A percentile compares a stretch with the other conserved stretches of the same genome.
Conservation (phyloP, 2,329 filamentous ascomycete genomes). For the Diaporthe amygdali region DNA sequence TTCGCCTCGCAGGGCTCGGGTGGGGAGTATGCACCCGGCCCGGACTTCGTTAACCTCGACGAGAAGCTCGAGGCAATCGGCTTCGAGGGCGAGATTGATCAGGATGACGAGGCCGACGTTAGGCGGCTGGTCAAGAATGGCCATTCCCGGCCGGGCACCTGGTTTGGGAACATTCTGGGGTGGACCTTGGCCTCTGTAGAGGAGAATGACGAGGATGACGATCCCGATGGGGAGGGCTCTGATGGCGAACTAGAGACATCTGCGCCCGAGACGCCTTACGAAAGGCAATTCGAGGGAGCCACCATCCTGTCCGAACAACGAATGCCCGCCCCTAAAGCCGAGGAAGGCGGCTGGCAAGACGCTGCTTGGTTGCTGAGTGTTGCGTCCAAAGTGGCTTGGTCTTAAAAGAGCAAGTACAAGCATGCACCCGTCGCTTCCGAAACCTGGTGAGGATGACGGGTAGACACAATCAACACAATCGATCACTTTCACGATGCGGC, state of each 20-base stretch:
- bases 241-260: conserved; percentile 24
- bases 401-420: not conserved
- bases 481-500: conserved; percentile 3
- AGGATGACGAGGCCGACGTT: conserved; percentile 64
- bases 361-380: conserved; percentile 72
- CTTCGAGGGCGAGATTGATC: conserved; percentile 47
- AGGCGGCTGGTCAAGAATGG: conserved; percentile 59
- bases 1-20: conserved; percentile 36
- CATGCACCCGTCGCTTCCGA: not conserved
- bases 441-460: not conserved
- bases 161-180: conserved; percentile 63
- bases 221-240: conserved; percentile 32
- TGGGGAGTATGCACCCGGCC: conserved; percentile 49
- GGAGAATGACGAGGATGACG: conserved; percentile 55
- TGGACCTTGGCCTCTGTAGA: conserved; percentile 69
- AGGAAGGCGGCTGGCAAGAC: conserved; percentile 69
- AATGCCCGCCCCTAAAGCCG: conserved; percentile 54
- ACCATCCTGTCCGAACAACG: conserved; percentile 48
- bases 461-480: not conserved
- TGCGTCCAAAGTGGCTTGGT: conserved; percentile 57
- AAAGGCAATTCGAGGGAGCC: conserved; percentile 46
- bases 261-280: conserved; percentile 10
- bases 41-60: conserved; percentile 68
- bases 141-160: conserved; percentile 57
- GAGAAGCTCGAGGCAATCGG: conserved; percentile 63